Evolutionary conservation across 805 yeast species (phyloP).

Genomic region (Schizosaccharomyces cryophilus): DNA sequence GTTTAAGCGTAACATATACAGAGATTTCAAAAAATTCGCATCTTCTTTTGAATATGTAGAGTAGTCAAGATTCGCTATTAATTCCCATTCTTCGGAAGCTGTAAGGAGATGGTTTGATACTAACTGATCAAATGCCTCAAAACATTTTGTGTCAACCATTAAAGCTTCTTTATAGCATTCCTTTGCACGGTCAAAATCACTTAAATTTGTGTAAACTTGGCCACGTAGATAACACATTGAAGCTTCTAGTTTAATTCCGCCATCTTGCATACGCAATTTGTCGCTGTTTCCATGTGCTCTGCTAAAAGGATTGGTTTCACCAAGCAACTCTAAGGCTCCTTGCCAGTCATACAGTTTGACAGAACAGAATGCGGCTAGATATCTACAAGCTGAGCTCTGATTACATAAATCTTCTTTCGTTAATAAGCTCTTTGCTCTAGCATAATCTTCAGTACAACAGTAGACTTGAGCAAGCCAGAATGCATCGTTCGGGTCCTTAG

Average conservation of each 20-base stretch:
- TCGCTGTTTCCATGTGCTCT: constrained; percentile 14
- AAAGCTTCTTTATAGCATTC: constrained; percentile 74
- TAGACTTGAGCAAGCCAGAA: constrained; percentile 89
- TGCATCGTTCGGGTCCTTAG: constrained; percentile 73
- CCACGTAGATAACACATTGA: constrained; percentile 74
- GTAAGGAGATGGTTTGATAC: constrained; percentile 47
- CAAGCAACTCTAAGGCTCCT: constrained; percentile 67
- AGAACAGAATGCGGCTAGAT: constrained; percentile 51
- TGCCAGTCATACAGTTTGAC: constrained; percentile 26
- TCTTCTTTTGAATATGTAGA: constrained; percentile 33
- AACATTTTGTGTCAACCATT: constrained; percentile 69
- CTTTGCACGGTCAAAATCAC: constrained; percentile 65
- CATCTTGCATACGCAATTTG: constrained; percentile 23
- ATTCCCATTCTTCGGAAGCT: constrained; percentile 71
- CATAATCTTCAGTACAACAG: constrained; percentile 48
- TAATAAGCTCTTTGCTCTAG: constrained; percentile 53
- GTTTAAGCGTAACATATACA: constrained; percentile 54
- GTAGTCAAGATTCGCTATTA: constrained; percentile 38
- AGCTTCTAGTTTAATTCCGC: constrained; percentile 69
- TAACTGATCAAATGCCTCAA: constrained; percentile 69
- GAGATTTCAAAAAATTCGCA: constrained; percentile 48
- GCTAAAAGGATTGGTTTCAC: constrained; percentile 54
- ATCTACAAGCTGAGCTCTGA: constrained; percentile 49
- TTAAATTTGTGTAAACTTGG: constrained; percentile 53
- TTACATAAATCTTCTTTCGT: constrained; percentile 28